Evolutionary conservation across 345 rosid genomes (phyloP), one percentile per base, ranked within the genome.

Genomic region (Iberis pinnata): DNA sequence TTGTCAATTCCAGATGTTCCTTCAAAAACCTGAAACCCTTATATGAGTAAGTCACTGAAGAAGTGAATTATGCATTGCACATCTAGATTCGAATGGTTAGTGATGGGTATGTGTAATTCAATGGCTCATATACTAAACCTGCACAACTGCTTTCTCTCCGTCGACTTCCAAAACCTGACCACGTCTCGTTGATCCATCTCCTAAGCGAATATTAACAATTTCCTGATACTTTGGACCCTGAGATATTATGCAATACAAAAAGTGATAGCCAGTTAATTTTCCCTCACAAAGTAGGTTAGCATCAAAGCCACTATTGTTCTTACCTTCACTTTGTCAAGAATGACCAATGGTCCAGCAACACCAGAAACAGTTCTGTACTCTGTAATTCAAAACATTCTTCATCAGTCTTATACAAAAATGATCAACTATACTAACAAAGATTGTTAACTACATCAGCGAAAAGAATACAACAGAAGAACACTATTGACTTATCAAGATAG

Each of bases 101-200:
- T 43, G 33, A 5, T 9, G 11, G 10, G 37, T 3, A 32, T n/a
- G n/a, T 27, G 33, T 29, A 29, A 0, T 9, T 7, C 33, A 9
- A 29, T 5, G 8, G 8, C 9, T 8, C 5, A 29, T 29, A 7
- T 6, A 6, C 10, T 4, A 6, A 62, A 69, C 98, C 94, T 92
- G 98, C 68, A 92, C 95, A 68, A 92, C 94, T 26, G 98, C 98
- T 66, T 80, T 92, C 79, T 92, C 98, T 13, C 98, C 96, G 53
- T 92, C 98, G 49, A 90, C 98, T 81, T 90, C 98, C 52, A 90
- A 66, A 38, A 90, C 98, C 68, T 90, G 95, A 70, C 98, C 98
- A 68, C 96, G 93, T 41, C 98, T 73, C 17, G 72, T 81, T 31
- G 96, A 73, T 70, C 98, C 96, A 80, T 92, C 84, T 19, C 96